Evolutionary conservation across 2,329 filamentous ascomycete genomes (phyloP).

Genomic region (Aspergillus latus): DNA sequence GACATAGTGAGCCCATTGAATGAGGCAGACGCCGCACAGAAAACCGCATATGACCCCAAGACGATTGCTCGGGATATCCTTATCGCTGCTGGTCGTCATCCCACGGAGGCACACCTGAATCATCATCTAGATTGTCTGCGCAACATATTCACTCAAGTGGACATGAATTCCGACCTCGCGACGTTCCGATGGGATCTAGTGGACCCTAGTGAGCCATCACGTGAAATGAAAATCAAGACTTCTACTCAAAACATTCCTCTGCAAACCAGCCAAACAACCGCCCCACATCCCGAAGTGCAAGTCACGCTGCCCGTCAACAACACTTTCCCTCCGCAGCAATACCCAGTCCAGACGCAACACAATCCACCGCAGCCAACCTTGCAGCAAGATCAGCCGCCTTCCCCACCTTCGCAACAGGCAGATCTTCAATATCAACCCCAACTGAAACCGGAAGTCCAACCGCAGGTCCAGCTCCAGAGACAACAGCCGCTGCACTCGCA

Average conservation of each 20-base stretch:
- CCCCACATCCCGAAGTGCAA: conserved; percentile 1
- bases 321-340: neutral
- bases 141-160: conserved; percentile 44
- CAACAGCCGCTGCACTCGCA: neutral
- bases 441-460: neutral
- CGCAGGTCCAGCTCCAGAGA: neutral
- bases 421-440: neutral
- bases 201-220: conserved; percentile 36
- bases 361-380: neutral
- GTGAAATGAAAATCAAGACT: conserved; percentile 13
- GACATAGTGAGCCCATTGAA: conserved; percentile 48
- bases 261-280: conserved; percentile 5
- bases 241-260: neutral
- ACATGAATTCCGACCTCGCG: conserved; percentile 52
- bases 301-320: conserved; percentile 12
- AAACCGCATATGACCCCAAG: conserved; percentile 57
- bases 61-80: conserved; percentile 66
- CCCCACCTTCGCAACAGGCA: neutral
- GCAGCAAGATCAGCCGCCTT: neutral
- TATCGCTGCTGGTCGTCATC: conserved; percentile 62
- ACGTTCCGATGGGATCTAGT: conserved; percentile 64
- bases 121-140: conserved; percentile 55
- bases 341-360: conserved; percentile 1
- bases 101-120: conserved; percentile 59
- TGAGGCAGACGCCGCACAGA: conserved; percentile 39